Evolutionary conservation across 495 filamentous ascomycete species (phyloP).

Genomic region (Penicillium lividum): DNA sequence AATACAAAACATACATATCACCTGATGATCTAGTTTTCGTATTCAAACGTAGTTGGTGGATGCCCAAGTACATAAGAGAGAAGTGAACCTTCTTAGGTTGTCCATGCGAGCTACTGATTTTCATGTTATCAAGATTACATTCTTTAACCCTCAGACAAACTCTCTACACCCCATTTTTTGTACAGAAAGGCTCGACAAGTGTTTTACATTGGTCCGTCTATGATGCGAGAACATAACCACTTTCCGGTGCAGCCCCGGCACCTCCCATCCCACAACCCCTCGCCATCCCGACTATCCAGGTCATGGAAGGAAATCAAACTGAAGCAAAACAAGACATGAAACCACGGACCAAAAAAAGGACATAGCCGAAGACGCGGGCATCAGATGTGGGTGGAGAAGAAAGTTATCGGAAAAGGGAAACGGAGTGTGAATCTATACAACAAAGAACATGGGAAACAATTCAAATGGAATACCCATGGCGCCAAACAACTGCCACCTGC

Average conservation of each 20-base stretch:
- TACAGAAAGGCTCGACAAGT: conserved; percentile 27
- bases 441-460: conserved; percentile 6
- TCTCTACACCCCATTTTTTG: not conserved
- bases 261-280: conserved; percentile 25
- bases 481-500: conserved; percentile 43
- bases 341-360: conserved; percentile 29
- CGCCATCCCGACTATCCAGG: conserved; percentile 23
- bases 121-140: not conserved
- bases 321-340: conserved; percentile 27
- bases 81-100: not conserved
- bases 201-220: conserved; percentile 53
- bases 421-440: conserved; percentile 50
- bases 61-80: not conserved
- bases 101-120: not conserved
- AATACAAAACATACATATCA: not conserved
- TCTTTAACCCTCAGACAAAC: not conserved
- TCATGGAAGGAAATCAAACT: conserved; percentile 30
- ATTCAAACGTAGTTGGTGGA: not conserved
- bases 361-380: conserved; percentile 33
- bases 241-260: conserved; percentile 36
- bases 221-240: conserved; percentile 43
- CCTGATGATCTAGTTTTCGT: not conserved
- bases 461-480: conserved; percentile 40
- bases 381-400: conserved; percentile 27
- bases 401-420: conserved; percentile 25